Base-by-base conservation (phyloP, 176 grass and related monocot species). In the Chrysopogon serrulatus region DNA sequence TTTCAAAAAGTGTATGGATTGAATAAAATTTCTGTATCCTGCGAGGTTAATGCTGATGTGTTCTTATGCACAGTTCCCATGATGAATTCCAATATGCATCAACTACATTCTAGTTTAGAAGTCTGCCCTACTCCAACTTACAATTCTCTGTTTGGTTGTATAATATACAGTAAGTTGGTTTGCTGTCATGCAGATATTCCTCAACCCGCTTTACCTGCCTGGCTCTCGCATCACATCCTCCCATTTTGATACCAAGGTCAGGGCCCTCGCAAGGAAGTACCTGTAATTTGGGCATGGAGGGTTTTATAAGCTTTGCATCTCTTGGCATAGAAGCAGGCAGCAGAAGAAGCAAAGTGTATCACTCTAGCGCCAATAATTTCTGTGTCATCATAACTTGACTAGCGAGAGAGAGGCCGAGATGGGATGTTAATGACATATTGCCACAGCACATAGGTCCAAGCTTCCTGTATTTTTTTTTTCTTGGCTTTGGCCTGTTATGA, bases 231-330 rank as follows among this genome's bases (percentile, higher is more conserved):
- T 98, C 68, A 74, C 90, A 37, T 98, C 95, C 6, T 95, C 92
- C 4, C 92, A 95, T 90, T 98, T 95, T 65, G 92, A 95, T 70
- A 98, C 95, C 59, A 98, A 95, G 82, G 92, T 98, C 44, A 90
- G 92, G 85, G 92, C 90, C 44, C 86, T 95, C 6, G 92, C 95
- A 30, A 95, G 95, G 75, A 98, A 92, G 71, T 95, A 95, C 85
- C 73, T 94, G 26, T 97, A 94, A 78, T 18, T 17, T 9, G 9
- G 23, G 40, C 37, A 15, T 37, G 57, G 36, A 86, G 32, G 40
- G 18, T 44, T 74, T 19, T 2, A n/a, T 26, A 66, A 74, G 28
- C 42, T 41, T 60, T 31, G 30, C 61, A 17, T 24, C 62, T 4
- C 36, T 26, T 26, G 5, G n/a, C 3, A 33, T 39, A 34, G 71